Evolutionary conservation across 345 rosid species (phyloP).

Genomic region (Turritis glabra): DNA sequence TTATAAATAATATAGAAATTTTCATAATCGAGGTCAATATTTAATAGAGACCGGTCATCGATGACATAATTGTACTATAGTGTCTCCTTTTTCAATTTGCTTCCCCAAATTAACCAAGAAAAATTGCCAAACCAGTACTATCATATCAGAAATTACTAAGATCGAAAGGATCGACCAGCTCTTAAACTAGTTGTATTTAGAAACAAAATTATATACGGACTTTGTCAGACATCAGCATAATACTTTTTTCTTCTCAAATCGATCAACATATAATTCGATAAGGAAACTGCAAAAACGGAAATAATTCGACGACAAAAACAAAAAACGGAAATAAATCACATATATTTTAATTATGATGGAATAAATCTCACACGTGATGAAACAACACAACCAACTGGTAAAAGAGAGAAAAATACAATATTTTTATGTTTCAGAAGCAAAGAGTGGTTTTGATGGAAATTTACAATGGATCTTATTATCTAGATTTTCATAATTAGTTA

Average conservation of each 20-base stretch:
- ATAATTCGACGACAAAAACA: too few relatives aligned
- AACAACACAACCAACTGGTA: background rate
- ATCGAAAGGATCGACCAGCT: background rate
- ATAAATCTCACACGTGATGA: slow-evolving; percentile 21
- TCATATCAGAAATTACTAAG: background rate
- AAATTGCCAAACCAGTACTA: background rate
- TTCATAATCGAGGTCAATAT: slow-evolving; percentile 39
- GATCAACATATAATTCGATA: background rate
- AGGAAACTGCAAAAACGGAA: too few relatives aligned
- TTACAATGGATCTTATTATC: slow-evolving; percentile 19
- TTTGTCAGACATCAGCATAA: background rate
- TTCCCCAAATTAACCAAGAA: slow-evolving; percentile 4
- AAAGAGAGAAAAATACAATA: background rate
- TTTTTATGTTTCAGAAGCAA: slow-evolving; percentile 1
- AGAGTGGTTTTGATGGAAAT: slow-evolving; percentile 5
- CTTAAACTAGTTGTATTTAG: background rate
- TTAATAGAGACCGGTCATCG: slow-evolving; percentile 12
- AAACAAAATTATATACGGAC: background rate
- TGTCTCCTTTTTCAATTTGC: background rate
- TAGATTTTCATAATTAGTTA: background rate
- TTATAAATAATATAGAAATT: background rate
- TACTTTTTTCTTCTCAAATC: background rate
- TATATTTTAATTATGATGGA: slow-evolving; percentile 6
- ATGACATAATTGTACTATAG: slow-evolving; percentile 1
- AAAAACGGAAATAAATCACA: background rate